phyloP scores from a whole-genome alignment of 108 stramenopile species.

The Aurantiochytrium sp. region DNA sequence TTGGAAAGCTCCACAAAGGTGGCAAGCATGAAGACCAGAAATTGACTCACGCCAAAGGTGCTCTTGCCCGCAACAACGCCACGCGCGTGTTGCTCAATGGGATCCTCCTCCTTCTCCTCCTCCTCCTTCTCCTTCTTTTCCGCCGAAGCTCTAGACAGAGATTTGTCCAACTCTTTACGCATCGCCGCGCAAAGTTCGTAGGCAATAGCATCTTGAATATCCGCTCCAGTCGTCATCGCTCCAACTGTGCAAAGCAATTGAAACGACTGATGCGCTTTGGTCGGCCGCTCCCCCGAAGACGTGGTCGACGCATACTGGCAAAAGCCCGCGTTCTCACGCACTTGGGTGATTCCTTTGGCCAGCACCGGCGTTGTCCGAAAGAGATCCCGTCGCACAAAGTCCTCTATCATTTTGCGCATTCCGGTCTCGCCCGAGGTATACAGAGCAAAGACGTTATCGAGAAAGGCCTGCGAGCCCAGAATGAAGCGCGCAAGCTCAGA shows the following conservation, averaged over 20 bases:
- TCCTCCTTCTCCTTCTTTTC: too few relatives aligned
- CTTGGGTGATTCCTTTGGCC: neutral
- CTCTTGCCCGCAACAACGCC: too few relatives aligned
- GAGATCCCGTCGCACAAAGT: neutral
- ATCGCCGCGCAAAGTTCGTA: neutral
- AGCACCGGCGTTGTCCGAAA: neutral
- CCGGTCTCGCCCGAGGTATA: neutral
- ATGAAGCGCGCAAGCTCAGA: neutral
- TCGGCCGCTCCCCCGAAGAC: neutral
- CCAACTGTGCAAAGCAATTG: neutral
- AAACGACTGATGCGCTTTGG: neutral
- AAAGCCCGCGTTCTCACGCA: constrained; percentile 1
- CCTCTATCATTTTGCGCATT: neutral
- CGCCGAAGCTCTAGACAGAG: too few relatives aligned
- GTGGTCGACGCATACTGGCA: neutral
- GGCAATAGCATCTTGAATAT: neutral
- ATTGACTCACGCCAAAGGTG: too few relatives aligned
- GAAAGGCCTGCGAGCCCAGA: neutral
- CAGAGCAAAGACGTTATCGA: neutral
- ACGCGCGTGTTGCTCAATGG: too few relatives aligned
- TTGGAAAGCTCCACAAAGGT: too few relatives aligned
- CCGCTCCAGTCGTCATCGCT: neutral
- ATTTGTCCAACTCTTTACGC: neutral
- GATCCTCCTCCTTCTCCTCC: too few relatives aligned
- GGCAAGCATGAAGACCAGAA: too few relatives aligned